Evolutionary conservation across 2,329 filamentous ascomycete species (phyloP).

Genomic region (Cladosporium sp.): DNA sequence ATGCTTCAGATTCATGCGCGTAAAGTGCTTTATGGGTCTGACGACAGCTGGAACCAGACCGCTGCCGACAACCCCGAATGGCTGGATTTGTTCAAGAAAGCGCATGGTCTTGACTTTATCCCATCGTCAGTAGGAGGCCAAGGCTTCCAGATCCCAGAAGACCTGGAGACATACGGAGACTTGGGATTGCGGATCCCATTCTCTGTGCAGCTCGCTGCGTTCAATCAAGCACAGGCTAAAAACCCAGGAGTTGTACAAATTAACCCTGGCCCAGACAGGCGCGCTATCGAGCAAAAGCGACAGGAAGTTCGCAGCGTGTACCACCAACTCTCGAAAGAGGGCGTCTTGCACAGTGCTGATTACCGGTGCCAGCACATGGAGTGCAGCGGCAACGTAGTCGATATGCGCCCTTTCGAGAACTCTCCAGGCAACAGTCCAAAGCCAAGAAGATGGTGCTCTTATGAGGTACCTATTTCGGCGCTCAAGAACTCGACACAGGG

Average conservation of each 20-base stretch:
- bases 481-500: neutral
- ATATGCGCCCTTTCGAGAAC: conserved; percentile 20
- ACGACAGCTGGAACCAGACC: conserved; percentile 44
- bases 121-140: conserved; percentile 29
- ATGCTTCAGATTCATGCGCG: conserved; percentile 47
- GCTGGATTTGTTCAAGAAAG: conserved; percentile 48
- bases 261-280: conserved; percentile 12
- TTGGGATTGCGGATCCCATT: conserved; percentile 34
- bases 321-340: conserved; percentile 19
- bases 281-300: conserved; percentile 12
- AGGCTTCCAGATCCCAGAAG: conserved; percentile 30
- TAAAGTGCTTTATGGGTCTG: conserved; percentile 45
- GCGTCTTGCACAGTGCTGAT: conserved; percentile 20
- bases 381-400: conserved; percentile 24
- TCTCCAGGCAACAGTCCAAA: conserved; percentile 5
- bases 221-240: conserved; percentile 22
- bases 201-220: conserved; percentile 28
- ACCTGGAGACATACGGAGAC: conserved; percentile 33
- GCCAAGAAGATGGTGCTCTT: conserved; percentile 24
- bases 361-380: conserved; percentile 22
- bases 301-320: conserved; percentile 19
- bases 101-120: conserved; percentile 40
- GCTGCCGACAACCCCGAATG: conserved; percentile 42
- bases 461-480: conserved; percentile 14
- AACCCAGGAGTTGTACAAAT: conserved; percentile 7